A percentile compares a stretch with the other conserved stretches of the same genome.
Evolutionary conservation across 768 basidiomycete genomes (phyloP).

Genomic region (Naganishia onofrii): DNA sequence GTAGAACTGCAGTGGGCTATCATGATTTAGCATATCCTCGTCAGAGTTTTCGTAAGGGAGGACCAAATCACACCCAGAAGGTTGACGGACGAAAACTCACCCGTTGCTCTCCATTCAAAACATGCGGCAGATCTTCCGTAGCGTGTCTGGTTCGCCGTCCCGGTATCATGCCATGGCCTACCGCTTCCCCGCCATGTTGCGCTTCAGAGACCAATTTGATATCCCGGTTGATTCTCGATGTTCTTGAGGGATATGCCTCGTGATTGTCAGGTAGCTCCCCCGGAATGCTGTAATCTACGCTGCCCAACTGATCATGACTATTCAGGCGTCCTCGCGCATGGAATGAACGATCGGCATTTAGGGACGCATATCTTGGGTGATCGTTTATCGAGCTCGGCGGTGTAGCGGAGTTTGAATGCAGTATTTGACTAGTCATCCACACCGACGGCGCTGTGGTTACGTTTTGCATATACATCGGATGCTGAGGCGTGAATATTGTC

Average conservation of each 20-base stretch:
- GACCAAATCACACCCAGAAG: conserved; percentile 6
- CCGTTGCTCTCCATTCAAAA: background rate
- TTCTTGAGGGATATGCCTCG: conserved; percentile 16
- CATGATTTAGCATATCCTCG: conserved; percentile 5
- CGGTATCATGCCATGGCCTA: background rate
- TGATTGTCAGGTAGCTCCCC: conserved; percentile 9
- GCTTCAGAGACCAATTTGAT: background rate
- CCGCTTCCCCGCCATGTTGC: background rate
- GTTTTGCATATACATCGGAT: background rate
- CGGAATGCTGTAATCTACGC: background rate
- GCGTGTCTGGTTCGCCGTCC: conserved; percentile 6
- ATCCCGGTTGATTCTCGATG: conserved; percentile 20
- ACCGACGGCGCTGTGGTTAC: background rate
- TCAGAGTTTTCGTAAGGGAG: conserved; percentile 10
- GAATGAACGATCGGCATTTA: background rate
- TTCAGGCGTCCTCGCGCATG: background rate
- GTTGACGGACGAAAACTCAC: conserved; percentile 7
- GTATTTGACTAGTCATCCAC: background rate
- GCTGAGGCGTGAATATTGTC: background rate
- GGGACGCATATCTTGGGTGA: background rate
- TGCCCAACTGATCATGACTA: background rate
- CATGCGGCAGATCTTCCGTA: background rate
- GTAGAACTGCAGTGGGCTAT: conserved; percentile 3
- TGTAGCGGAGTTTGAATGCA: background rate
- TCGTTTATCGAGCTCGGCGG: background rate